phyloP scores from a whole-genome alignment of 345 rosid genomes.

The Cardamine resedifolia region DNA sequence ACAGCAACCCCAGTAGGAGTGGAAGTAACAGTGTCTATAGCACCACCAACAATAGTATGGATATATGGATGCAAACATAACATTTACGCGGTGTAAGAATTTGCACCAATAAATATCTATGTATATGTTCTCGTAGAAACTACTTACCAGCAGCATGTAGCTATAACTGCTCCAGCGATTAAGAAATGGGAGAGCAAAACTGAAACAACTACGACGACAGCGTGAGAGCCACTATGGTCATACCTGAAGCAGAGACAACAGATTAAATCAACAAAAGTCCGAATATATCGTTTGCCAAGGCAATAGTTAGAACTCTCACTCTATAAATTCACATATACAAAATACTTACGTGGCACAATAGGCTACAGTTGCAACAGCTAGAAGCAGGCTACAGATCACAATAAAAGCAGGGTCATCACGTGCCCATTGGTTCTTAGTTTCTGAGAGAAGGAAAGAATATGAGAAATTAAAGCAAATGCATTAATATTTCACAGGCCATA shows the following conservation, averaged over 20 bases:
- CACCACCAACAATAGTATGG: not conserved
- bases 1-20: not conserved
- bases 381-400: conserved; percentile 89
- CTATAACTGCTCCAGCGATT: conserved; percentile 68
- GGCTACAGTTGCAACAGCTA: conserved; percentile 77
- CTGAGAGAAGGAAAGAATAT: conserved; percentile 47
- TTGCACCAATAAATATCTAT: conserved; percentile 2
- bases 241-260: conserved; percentile 55
- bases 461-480: conserved; percentile 16
- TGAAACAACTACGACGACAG: conserved; percentile 74
- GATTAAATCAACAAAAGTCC: not conserved
- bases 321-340: not conserved
- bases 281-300: not conserved
- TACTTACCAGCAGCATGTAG: conserved; percentile 90
- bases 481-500: not conserved
- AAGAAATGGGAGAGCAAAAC: conserved; percentile 81
- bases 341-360: conserved; percentile 95
- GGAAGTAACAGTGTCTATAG: not conserved
- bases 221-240: conserved; percentile 85
- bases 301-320: not conserved
- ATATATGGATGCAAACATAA: not conserved
- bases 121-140: conserved; percentile 1
- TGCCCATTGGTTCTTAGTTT: conserved; percentile 99
- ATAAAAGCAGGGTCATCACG: conserved; percentile 99
- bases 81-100: not conserved